Percentiles rank a stretch among this genome's conserved stretches.
phyloP scores from a whole-genome alignment of 768 basidiomycete species.

The Suillus luteus region DNA sequence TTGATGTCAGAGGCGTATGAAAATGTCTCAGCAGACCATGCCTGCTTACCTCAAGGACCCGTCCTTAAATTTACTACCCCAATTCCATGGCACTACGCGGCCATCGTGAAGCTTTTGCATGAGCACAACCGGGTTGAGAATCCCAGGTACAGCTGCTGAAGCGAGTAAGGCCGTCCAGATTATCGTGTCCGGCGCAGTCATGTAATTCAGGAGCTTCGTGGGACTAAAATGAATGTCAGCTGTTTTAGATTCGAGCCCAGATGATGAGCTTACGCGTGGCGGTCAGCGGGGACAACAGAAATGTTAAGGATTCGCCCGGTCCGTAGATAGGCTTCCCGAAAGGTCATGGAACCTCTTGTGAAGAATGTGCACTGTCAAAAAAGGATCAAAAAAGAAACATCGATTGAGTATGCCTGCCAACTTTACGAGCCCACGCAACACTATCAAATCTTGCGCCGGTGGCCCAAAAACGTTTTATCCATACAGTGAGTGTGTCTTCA shows the following conservation, averaged over 20 bases:
- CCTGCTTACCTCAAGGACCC: slow-evolving; percentile 73
- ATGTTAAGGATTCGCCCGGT: slow-evolving; percentile 95
- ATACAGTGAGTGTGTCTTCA: slow-evolving; percentile 71
- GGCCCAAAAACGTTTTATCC: slow-evolving; percentile 71
- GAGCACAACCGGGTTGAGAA: slow-evolving; percentile 91
- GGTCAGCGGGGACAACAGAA: slow-evolving; percentile 87
- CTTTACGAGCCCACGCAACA: slow-evolving; percentile 88
- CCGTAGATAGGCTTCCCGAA: slow-evolving; percentile 89
- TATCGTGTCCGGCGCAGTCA: slow-evolving; percentile 91
- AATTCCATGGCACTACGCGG: slow-evolving; percentile 85
- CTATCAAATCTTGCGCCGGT: slow-evolving; percentile 97
- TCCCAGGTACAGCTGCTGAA: slow-evolving; percentile 94
- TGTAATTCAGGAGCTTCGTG: slow-evolving; percentile 93
- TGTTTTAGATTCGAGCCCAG: not conserved
- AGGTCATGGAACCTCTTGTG: slow-evolving; percentile 91
- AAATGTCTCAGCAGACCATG: slow-evolving; percentile 4
- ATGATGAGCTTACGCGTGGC: slow-evolving; percentile 65
- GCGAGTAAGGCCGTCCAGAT: slow-evolving; percentile 84
- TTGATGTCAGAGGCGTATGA: slow-evolving; percentile 17
- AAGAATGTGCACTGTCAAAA: slow-evolving; percentile 77
- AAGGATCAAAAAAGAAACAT: not conserved
- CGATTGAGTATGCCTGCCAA: slow-evolving; percentile 29
- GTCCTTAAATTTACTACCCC: slow-evolving; percentile 93
- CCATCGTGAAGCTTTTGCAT: slow-evolving; percentile 90
- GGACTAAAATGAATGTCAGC: slow-evolving; percentile 52